Evolutionary conservation across 371 early-diverging fungal species (phyloP), one percentile per base, ranked within the genome.

Genomic region (Lichtheimia ornata): DNA sequence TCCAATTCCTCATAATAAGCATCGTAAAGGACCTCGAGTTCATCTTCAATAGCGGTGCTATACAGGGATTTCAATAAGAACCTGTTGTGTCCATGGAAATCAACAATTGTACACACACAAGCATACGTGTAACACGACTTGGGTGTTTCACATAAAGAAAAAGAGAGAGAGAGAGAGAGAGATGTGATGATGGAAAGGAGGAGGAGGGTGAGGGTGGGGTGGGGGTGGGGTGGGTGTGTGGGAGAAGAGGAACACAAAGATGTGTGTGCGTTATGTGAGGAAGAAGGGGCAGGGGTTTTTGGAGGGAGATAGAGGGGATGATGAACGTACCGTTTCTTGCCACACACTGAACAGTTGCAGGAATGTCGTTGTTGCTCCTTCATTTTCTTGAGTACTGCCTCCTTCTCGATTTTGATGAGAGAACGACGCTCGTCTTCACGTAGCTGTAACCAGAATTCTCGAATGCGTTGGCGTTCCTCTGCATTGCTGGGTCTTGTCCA

Each of bases 1-100:
- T 94, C 91, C 43, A 96, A 79, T 69, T 94, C 95, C 57, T 94
- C 92, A 68, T 93, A 94, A 73, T 96, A 96, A 45, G 93, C 91
- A 68, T 95, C 94, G 67, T 97, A 97, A 4, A 97, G 79, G 9
- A 89, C 81, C 66, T 95, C 94, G 15, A 97, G 82, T 70, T 97
- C 95, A 59, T 90, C 91, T 69, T 94, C 96, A 64, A 97, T 94
- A 40, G 93, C 94, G 55, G 89, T 87, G 70, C 94, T 92, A 75
- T 59, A 30, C 47, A 58, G 35, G 35, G 35, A 35, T 35, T 35
- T 35, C 35, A 35, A 35, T 35, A 35, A 35, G 35, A 66, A 42
- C 20, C 25, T 20, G 53, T 44, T 44, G 28, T 35, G 35, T 35
- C 35, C 35, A 35, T 35, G 35, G 35, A 35, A 35, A 35, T 35